phyloP scores from a whole-genome alignment of 177 flowering plant species.

The Vitis hybrid region DNA sequence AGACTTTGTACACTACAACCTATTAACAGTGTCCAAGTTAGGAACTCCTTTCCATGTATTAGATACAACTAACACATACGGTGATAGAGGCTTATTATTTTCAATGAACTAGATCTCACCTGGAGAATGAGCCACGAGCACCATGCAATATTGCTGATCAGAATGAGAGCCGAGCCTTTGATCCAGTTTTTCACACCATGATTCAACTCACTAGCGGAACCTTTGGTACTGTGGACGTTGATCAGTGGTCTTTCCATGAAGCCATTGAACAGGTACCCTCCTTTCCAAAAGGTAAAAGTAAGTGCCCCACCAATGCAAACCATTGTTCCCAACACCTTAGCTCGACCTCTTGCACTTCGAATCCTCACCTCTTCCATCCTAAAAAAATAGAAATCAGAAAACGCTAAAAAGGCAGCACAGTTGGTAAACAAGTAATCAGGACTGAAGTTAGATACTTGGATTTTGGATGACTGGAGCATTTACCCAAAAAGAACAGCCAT shows the following conservation, averaged over 20 bases:
- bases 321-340: conserved; percentile 40
- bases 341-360: conserved; percentile 24
- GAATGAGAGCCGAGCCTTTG: conserved; percentile 42
- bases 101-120: conserved; percentile 7
- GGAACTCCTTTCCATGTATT: no score
- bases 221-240: conserved; percentile 9
- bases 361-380: conserved; percentile 47
- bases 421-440: not conserved
- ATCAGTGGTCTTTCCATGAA: conserved; percentile 31
- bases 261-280: conserved; percentile 26
- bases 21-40: conserved; percentile 1
- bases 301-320: conserved; percentile 42
- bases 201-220: not conserved
- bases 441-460: no score
- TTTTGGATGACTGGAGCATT: not conserved
- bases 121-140: conserved; percentile 40
- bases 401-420: not conserved
- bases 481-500: conserved; percentile 39
- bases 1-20: conserved; percentile 34
- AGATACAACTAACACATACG: no score
- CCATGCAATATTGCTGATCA: conserved; percentile 29
- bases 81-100: no score
- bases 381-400: not conserved
- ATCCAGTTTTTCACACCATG: conserved; percentile 40
- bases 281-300: conserved; percentile 46